A percentile compares a stretch with the other conserved stretches of the same genome.
phyloP scores from a whole-genome alignment of 73 alveolate species.

The Blepharisma stoltei region DNA sequence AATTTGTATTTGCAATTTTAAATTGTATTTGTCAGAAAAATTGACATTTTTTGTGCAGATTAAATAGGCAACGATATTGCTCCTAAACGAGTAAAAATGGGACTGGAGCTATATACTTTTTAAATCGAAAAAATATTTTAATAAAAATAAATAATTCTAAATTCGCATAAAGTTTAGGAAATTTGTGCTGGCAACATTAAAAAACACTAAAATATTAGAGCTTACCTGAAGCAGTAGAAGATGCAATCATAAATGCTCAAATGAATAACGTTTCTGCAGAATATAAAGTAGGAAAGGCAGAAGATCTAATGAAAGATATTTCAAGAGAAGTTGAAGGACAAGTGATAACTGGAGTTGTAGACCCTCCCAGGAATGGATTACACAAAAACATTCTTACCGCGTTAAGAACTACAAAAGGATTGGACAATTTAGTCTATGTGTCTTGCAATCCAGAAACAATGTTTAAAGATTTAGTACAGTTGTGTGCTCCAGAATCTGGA shows the following conservation, averaged over 20 bases:
- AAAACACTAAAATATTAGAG: no score
- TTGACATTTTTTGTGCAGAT: no score
- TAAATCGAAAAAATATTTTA: no score
- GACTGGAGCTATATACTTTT: no score
- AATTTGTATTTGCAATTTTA: no score
- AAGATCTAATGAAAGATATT: slow-evolving; percentile 64
- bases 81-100: no score
- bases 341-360: slow-evolving; percentile 67
- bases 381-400: slow-evolving; percentile 65
- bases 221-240: slow-evolving; percentile 71
- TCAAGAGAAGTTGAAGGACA: slow-evolving; percentile 40
- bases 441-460: slow-evolving; percentile 72
- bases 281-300: slow-evolving; percentile 64
- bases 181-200: no score
- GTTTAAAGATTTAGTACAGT: slow-evolving; percentile 49
- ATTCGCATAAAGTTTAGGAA: no score
- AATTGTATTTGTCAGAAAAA: no score
- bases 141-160: no score
- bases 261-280: slow-evolving; percentile 56
- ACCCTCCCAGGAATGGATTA: slow-evolving; percentile 89
- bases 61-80: no score
- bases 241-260: slow-evolving; percentile 58
- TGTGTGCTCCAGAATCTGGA: slow-evolving; percentile 59
- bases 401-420: slow-evolving; percentile 80
- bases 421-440: slow-evolving; percentile 74